A percentile compares a stretch with the other conserved stretches of the same genome.
phyloP scores from a whole-genome alignment of 2,329 filamentous ascomycete genomes.

The Exophiala sideris region DNA sequence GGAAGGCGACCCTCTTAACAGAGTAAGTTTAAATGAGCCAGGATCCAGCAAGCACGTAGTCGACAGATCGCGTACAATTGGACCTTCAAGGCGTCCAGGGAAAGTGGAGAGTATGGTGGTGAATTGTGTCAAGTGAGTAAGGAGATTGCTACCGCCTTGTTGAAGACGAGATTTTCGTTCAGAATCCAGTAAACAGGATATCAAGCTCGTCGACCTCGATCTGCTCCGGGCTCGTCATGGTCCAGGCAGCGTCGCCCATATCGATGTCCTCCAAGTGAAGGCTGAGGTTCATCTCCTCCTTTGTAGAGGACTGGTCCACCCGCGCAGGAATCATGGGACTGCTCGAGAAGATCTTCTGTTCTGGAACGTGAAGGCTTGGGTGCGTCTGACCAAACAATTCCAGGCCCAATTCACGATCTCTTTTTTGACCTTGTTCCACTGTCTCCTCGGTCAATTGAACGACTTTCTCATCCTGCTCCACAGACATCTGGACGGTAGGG shows the following conservation, averaged over 20 bases:
- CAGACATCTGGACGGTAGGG: conserved; percentile 37
- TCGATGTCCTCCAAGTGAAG: conserved; percentile 47
- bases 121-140: not conserved
- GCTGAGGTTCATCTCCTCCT: conserved; percentile 36
- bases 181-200: conserved; percentile 66
- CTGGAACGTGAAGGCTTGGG: conserved; percentile 49
- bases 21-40: no score
- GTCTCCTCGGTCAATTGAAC: conserved; percentile 28
- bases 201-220: conserved; percentile 93
- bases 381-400: conserved; percentile 47
- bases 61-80: not conserved
- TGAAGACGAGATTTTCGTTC: not conserved
- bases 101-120: not conserved
- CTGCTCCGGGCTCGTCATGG: conserved; percentile 72
- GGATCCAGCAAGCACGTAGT: no score
- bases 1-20: no score
- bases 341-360: conserved; percentile 35
- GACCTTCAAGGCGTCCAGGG: not conserved
- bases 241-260: conserved; percentile 53
- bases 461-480: conserved; percentile 36
- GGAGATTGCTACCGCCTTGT: not conserved
- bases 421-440: conserved; percentile 45
- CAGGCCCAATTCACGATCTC: conserved; percentile 31
- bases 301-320: conserved; percentile 12
- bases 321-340: conserved; percentile 32